Evolutionary conservation across 345 rosid genomes (phyloP), one percentile per base, ranked within the genome.

Genomic region (Garcia nutans): DNA sequence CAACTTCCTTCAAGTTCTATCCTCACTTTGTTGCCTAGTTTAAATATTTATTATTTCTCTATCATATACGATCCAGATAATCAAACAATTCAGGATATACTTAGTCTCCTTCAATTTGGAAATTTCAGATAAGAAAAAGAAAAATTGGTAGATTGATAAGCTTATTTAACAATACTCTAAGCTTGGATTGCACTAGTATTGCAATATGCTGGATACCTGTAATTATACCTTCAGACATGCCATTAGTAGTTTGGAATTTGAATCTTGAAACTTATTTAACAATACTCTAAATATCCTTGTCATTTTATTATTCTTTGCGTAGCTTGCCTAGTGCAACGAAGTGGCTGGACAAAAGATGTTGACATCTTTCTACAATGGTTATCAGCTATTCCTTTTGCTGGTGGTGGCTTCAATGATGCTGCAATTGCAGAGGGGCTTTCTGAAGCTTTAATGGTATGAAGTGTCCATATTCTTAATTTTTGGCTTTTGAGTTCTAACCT

Each of bases 391-490:
- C 90, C 91, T 28, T 93, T 93, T 87, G 75, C 86, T 71, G 98
- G 98, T 79, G 97, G 97, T 79, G 98, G 98, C 86, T 96, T 96
- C 81, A 87, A 78, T 77, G 97, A 96, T 73, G 97, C 87, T 78
- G 99, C 98, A 52, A 92, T 95, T 79, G 99, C 99, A 2, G 98
- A 96, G 86, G 98, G 99, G 73, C 97, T 96, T 80, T 85, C 97
- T 68, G 98, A 96, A 84, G 98, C 99, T 66, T 76, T 93, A 72
- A 96, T 96, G 99, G 98, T 93, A 80, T 59, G 81, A 26, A 33
- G 3, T 72, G 9, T 74, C 76, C 41, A 63, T 78, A 68, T 68
- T 70, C 49, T 68, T 3, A 24, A 42, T 8, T 74, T 50, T 72
- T 17, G 3, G 52, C 22, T 58, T 52, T 74, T 57, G 31, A 22